A percentile compares a stretch with the other conserved stretches of the same genome.
Evolutionary conservation across 257 asterid genomes (phyloP).

Genomic region (Solanum sejunctum): DNA sequence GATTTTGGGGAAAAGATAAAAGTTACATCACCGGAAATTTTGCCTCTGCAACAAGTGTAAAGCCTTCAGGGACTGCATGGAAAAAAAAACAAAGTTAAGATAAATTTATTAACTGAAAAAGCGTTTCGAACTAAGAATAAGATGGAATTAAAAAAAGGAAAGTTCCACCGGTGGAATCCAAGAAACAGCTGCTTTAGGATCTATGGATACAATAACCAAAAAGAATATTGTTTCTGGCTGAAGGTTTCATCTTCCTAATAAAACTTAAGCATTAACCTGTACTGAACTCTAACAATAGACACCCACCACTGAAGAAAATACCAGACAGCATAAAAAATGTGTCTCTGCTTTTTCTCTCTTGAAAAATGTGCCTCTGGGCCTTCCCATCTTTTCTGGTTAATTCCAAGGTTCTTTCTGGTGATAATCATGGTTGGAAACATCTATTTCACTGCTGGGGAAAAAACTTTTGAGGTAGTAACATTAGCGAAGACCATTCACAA

Average conservation of each 20-base stretch:
- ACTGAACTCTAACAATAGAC: not conserved
- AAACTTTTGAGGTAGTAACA: too few relatives aligned
- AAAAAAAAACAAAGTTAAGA: conserved; percentile 5
- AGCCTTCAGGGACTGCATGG: conserved; percentile 75
- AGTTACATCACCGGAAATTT: conserved; percentile 57
- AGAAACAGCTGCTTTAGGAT: not conserved
- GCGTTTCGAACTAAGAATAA: not conserved
- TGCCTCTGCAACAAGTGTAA: conserved; percentile 65
- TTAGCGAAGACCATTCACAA: too few relatives aligned
- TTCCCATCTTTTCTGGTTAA: too few relatives aligned
- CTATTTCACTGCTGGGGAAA: too few relatives aligned
- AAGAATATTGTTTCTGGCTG: not conserved
- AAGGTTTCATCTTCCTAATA: not conserved
- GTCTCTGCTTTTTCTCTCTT: too few relatives aligned
- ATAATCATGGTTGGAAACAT: too few relatives aligned
- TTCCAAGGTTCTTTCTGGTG: too few relatives aligned
- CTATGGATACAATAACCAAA: not conserved
- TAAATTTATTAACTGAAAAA: not conserved
- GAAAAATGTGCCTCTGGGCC: too few relatives aligned
- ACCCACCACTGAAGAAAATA: not conserved
- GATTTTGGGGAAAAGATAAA: not conserved
- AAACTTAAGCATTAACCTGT: not conserved
- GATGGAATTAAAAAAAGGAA: not conserved
- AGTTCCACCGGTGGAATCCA: not conserved
- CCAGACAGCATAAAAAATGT: not conserved